These are phyloP conservation scores for Leucosporidium creatinivorum DNA, from an alignment of 768 basidiomycete species.

Conservation along the genomic window DNA sequence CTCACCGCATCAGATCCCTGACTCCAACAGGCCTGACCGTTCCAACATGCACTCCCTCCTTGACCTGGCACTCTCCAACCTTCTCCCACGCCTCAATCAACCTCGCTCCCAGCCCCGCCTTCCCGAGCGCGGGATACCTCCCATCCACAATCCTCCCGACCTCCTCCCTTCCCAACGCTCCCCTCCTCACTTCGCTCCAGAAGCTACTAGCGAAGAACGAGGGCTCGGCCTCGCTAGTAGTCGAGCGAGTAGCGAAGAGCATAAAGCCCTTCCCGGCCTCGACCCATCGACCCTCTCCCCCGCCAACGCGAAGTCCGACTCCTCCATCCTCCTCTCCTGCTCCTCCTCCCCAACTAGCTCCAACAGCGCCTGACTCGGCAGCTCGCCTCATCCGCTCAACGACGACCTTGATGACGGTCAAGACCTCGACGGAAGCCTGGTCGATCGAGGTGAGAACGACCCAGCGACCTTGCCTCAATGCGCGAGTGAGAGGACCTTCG, in stretches of 20 bases:
- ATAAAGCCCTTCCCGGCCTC: slow-evolving; percentile 72
- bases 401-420: slow-evolving; percentile 77
- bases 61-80: slow-evolving; percentile 47
- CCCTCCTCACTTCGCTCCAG: slow-evolving; percentile 62
- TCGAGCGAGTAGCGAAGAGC: slow-evolving; percentile 72
- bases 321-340: slow-evolving; percentile 52
- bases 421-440: slow-evolving; percentile 76
- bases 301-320: slow-evolving; percentile 52
- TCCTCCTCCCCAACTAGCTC: slow-evolving; percentile 48
- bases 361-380: slow-evolving; percentile 22
- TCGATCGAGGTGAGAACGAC: slow-evolving; percentile 89
- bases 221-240: slow-evolving; percentile 41
- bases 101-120: slow-evolving; percentile 48
- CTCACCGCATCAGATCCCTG: slow-evolving; percentile 38
- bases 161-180: slow-evolving; percentile 59
- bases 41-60: slow-evolving; percentile 18
- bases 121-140: slow-evolving; percentile 56
- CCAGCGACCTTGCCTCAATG: slow-evolving; percentile 86
- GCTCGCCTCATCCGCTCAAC: slow-evolving; percentile 52
- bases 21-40: slow-evolving; percentile 52
- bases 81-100: slow-evolving; percentile 65
- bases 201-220: slow-evolving; percentile 80
- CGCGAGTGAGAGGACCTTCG: slow-evolving; percentile 82
- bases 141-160: slow-evolving; percentile 61
- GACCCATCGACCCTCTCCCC: slow-evolving; percentile 61